Conservation (phyloP, 73 alveolate species). For the Symbiodinium natans region DNA sequence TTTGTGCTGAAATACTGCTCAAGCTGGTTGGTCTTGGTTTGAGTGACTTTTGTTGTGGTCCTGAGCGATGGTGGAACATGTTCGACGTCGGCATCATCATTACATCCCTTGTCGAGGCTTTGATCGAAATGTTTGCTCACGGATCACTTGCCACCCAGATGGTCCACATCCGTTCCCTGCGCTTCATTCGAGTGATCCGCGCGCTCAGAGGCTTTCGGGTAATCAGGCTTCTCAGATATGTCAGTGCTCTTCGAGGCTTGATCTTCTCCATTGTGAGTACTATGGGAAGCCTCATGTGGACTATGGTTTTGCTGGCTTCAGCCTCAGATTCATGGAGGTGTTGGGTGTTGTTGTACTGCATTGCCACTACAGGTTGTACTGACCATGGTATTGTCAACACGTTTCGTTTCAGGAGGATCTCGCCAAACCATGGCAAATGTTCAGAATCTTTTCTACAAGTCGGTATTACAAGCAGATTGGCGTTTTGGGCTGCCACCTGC, state of each 20-base stretch:
- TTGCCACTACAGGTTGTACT: no score
- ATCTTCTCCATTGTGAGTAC: slow-evolving; percentile 12
- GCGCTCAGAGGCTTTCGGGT: background rate
- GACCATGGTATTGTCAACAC: no score
- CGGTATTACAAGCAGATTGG: no score
- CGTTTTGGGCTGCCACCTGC: no score
- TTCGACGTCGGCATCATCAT: background rate
- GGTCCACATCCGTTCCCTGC: slow-evolving; percentile 7
- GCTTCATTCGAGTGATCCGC: background rate
- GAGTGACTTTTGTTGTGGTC: background rate
- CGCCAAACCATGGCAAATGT: no score
- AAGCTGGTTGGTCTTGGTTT: background rate
- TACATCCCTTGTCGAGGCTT: background rate
- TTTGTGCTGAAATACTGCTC: background rate
- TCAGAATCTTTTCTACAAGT: no score
- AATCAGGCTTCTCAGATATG: background rate
- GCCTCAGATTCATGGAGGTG: background rate
- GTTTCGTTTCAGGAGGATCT: no score
- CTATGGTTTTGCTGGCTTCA: background rate
- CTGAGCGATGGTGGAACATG: background rate
- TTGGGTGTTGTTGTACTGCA: background rate
- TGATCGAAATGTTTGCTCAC: background rate
- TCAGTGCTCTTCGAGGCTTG: background rate
- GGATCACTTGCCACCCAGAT: background rate
- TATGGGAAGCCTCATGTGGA: slow-evolving; percentile 7